Evolutionary conservation across 2,329 filamentous ascomycete species (phyloP).

Genomic region (Arthroderma sp.): DNA sequence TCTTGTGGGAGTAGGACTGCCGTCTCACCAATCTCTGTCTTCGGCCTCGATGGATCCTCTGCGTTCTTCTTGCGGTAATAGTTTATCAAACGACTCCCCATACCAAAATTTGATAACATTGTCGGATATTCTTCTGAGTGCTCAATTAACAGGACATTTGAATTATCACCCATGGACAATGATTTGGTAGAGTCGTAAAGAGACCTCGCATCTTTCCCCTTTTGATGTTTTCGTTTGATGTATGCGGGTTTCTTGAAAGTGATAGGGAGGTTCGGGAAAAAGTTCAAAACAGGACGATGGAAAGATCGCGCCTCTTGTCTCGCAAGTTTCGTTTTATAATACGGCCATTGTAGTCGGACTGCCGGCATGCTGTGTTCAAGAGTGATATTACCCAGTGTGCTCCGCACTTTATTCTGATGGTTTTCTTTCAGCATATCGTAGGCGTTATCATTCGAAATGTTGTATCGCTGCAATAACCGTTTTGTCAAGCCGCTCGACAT

Average conservation of each 20-base stretch:
- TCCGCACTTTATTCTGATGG: slow-evolving; percentile 88
- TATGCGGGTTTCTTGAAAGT: slow-evolving; percentile 60
- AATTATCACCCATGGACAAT: slow-evolving; percentile 78
- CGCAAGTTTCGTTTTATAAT: slow-evolving; percentile 77
- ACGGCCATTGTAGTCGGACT: slow-evolving; percentile 82
- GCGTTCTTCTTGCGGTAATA: slow-evolving; percentile 81
- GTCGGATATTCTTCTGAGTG: slow-evolving; percentile 91
- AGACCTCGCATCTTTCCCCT: slow-evolving; percentile 63
- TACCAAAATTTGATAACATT: slow-evolving; percentile 89
- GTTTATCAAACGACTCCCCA: slow-evolving; percentile 92
- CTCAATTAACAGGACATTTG: slow-evolving; percentile 75
- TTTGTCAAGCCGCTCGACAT: slow-evolving; percentile 59
- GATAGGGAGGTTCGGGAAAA: slow-evolving; percentile 57
- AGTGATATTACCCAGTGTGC: slow-evolving; percentile 78
- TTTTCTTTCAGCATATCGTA: slow-evolving; percentile 96
- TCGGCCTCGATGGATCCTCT: slow-evolving; percentile 64
- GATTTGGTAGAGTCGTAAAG: slow-evolving; percentile 72
- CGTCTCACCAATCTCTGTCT: slow-evolving; percentile 75
- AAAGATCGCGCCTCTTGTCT: slow-evolving; percentile 65
- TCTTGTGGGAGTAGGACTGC: slow-evolving; percentile 83
- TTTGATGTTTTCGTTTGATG: slow-evolving; percentile 71
- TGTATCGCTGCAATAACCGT: slow-evolving; percentile 71
- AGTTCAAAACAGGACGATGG: slow-evolving; percentile 67
- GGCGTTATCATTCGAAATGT: slow-evolving; percentile 89
- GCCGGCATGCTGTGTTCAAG: slow-evolving; percentile 92